Percentiles rank a stretch among this genome's conserved stretches.
These are phyloP conservation scores for Arctium minus DNA, from an alignment of 129 eudicot species.

Conservation along the genomic window DNA sequence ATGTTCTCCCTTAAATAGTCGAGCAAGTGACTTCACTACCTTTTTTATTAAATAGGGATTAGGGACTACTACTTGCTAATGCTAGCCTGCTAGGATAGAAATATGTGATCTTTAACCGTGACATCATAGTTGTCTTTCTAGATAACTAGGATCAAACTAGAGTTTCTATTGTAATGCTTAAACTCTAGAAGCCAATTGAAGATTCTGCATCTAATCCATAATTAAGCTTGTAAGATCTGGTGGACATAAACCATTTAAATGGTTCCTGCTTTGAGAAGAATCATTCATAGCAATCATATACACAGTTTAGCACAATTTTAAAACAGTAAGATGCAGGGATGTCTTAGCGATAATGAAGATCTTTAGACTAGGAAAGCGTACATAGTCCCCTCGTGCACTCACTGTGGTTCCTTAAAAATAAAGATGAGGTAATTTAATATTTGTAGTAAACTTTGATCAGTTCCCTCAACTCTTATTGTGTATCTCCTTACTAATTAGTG, in stretches of 20 bases:
- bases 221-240: not conserved
- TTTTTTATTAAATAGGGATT: not conserved
- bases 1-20: not conserved
- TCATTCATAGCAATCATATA: not conserved
- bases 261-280: not conserved
- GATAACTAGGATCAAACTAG: not conserved
- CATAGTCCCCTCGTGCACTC: no score
- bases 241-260: not conserved
- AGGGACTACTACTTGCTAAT: not conserved
- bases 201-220: not conserved
- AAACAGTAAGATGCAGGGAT: no score
- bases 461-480: no score
- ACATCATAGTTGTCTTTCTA: not conserved
- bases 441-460: no score
- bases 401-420: no score
- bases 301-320: no score
- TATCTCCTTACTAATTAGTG: no score
- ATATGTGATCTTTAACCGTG: not conserved
- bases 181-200: not conserved
- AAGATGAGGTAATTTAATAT: no score
- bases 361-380: not conserved
- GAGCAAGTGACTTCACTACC: not conserved
- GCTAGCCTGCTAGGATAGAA: not conserved
- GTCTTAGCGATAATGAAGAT: not conserved
- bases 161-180: not conserved